Conservation (phyloP, 495 filamentous ascomycete species). For the Annulohypoxylon moriforme region DNA sequence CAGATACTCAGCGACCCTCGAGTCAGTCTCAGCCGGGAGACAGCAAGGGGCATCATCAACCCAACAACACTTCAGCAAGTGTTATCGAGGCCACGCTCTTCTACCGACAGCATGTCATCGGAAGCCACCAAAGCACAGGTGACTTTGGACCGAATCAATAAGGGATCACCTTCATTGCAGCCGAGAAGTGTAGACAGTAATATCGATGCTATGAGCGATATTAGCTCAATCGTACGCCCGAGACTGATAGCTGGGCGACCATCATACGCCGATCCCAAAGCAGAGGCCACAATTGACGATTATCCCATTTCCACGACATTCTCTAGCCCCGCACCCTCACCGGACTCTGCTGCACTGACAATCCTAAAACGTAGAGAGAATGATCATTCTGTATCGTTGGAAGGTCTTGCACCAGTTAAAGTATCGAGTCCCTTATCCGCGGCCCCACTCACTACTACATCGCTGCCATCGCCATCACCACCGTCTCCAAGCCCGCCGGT, state of each 20-base stretch:
- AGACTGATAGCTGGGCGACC: slow-evolving; percentile 45
- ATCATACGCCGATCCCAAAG: slow-evolving; percentile 49
- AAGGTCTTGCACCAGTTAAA: slow-evolving; percentile 42
- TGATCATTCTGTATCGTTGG: slow-evolving; percentile 40
- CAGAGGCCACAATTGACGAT: slow-evolving; percentile 44
- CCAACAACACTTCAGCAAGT: slow-evolving; percentile 4
- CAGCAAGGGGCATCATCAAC: slow-evolving; percentile 50
- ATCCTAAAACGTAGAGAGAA: slow-evolving; percentile 52
- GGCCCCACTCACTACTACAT: slow-evolving; percentile 29
- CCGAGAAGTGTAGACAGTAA: slow-evolving; percentile 18
- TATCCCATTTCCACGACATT: slow-evolving; percentile 47
- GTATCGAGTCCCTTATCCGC: slow-evolving; percentile 39
- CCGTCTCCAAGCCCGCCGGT: slow-evolving; percentile 11
- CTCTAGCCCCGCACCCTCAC: slow-evolving; percentile 49
- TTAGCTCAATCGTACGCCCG: slow-evolving; percentile 35
- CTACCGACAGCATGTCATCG: slow-evolving; percentile 45
- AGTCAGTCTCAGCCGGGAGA: slow-evolving; percentile 57
- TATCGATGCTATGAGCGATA: slow-evolving; percentile 12
- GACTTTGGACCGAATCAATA: slow-evolving; percentile 54
- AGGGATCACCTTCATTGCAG: slow-evolving; percentile 32
- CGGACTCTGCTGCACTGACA: slow-evolving; percentile 43
- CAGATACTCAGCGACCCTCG: slow-evolving; percentile 60
- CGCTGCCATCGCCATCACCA: slow-evolving; percentile 9
- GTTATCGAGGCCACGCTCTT: slow-evolving; percentile 39
- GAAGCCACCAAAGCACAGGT: slow-evolving; percentile 54